Evolutionary conservation across 805 yeast species (phyloP).

Genomic region (Suhomyces vadensis): DNA sequence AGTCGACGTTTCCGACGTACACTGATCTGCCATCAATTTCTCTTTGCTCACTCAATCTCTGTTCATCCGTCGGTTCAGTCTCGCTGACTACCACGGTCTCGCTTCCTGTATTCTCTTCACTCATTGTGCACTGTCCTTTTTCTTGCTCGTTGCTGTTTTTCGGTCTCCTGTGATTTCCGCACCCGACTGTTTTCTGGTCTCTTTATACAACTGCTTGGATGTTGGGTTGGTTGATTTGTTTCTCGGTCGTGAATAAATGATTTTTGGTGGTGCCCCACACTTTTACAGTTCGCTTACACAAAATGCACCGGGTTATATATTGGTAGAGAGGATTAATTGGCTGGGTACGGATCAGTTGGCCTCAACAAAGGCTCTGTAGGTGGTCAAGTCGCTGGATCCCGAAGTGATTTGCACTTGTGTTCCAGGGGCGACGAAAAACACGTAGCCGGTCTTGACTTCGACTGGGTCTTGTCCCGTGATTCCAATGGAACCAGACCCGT

Average conservation of each 20-base stretch:
- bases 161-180: too few species aligned
- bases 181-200: too few species aligned
- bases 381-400: conserved; percentile 57
- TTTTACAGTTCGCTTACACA: too few species aligned
- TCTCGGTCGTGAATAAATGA: too few species aligned
- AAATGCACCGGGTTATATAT: too few species aligned
- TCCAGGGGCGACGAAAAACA: conserved; percentile 82
- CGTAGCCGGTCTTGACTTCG: conserved; percentile 68
- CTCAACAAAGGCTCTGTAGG: conserved; percentile 91
- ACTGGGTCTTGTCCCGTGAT: conserved; percentile 40
- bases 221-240: too few species aligned
- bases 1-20: conserved; percentile 54
- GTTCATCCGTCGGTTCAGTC: conserved; percentile 10
- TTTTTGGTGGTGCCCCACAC: too few species aligned
- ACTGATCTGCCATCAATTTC: conserved; percentile 55
- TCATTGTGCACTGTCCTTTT: too few species aligned
- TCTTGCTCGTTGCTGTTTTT: not conserved
- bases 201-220: too few species aligned
- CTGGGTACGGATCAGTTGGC: conserved; percentile 41
- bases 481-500: conserved; percentile 67
- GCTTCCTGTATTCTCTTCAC: too few species aligned
- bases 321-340: not conserved
- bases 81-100: too few species aligned
- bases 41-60: conserved; percentile 38
- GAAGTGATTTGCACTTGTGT: conserved; percentile 62